phyloP scores from a whole-genome alignment of 345 rosid genomes.

The Salix suchowensis region DNA sequence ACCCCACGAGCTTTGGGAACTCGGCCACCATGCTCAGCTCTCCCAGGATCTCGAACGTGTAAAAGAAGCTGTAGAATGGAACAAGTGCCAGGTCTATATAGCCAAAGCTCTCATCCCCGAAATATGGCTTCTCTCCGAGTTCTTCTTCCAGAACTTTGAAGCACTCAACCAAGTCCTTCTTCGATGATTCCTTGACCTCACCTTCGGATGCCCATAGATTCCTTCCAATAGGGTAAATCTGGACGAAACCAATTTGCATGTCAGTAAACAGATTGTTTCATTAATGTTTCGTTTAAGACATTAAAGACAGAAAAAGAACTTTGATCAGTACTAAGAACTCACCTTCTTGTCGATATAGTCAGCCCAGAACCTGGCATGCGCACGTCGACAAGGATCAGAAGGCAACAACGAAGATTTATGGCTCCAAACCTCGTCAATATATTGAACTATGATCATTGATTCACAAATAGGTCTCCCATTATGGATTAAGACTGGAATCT shows the following conservation, averaged over 20 bases:
- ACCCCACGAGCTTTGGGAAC: conserved; percentile 14
- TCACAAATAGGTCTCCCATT: conserved; percentile 8
- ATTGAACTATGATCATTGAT: conserved; percentile 12
- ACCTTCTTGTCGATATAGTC: conserved; percentile 11
- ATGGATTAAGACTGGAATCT: background rate
- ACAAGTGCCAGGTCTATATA: conserved; percentile 11
- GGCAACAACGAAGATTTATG: conserved; percentile 6
- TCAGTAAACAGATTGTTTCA: background rate
- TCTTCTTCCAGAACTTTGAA: conserved; percentile 10
- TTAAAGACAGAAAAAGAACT: background rate
- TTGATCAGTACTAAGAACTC: background rate
- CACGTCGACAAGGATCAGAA: conserved; percentile 5
- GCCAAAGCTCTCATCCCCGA: conserved; percentile 8
- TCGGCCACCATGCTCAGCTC: background rate
- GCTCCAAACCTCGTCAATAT: conserved; percentile 13
- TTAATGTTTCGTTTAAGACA: background rate
- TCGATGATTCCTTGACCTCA: background rate
- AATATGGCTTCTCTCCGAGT: background rate
- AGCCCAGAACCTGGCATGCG: conserved; percentile 21
- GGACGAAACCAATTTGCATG: too few species aligned
- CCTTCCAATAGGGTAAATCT: too few species aligned
- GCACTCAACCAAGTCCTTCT: conserved; percentile 1
- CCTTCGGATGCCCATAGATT: conserved; percentile 3
- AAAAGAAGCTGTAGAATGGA: conserved; percentile 3
- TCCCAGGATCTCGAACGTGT: conserved; percentile 4